phyloP scores from a whole-genome alignment of 1,284 basidiomycete genomes.

The Coniferiporia weirii region DNA sequence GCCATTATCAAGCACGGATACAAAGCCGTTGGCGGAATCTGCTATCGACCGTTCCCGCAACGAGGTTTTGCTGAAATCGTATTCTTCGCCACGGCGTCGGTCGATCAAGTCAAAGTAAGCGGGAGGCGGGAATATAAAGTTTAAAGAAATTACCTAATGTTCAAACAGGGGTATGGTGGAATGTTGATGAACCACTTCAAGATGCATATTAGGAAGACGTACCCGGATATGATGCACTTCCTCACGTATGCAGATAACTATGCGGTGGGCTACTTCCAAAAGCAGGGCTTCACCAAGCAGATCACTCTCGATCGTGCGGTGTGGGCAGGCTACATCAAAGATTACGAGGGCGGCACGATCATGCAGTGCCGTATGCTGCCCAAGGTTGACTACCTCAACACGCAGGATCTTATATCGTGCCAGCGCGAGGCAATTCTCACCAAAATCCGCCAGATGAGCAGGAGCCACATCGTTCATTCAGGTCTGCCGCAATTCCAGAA shows the following conservation, averaged over 20 bases:
- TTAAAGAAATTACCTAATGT: neutral
- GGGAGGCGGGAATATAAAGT: neutral
- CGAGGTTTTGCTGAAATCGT: conserved; percentile 97
- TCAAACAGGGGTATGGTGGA: conserved; percentile 85
- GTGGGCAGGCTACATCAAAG: conserved; percentile 99
- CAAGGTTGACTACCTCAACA: conserved; percentile 87
- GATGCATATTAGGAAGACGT: conserved; percentile 77
- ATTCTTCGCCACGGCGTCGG: conserved; percentile 96
- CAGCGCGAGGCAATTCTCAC: conserved; percentile 88
- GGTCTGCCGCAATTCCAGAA: conserved; percentile 79
- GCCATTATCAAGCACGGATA: conserved; percentile 95
- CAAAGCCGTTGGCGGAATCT: conserved; percentile 97
- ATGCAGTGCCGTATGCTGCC: conserved; percentile 98
- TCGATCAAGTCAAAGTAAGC: conserved; percentile 92
- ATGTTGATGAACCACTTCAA: conserved; percentile 99
- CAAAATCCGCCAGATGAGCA: conserved; percentile 87
- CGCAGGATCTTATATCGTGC: conserved; percentile 69
- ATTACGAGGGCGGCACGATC: conserved; percentile 99
- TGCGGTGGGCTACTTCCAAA: conserved; percentile 98
- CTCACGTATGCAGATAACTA: conserved; percentile 99
- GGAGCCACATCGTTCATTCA: conserved; percentile 81
- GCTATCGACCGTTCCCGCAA: conserved; percentile 93
- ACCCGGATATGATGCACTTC: conserved; percentile 89
- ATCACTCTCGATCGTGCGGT: conserved; percentile 85
- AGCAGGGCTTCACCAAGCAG: conserved; percentile 98